Percentiles rank a stretch among this genome's conserved stretches.
Conservation (phyloP, 2,329 filamentous ascomycete genomes). For the Ceratocystis alfenasii region DNA sequence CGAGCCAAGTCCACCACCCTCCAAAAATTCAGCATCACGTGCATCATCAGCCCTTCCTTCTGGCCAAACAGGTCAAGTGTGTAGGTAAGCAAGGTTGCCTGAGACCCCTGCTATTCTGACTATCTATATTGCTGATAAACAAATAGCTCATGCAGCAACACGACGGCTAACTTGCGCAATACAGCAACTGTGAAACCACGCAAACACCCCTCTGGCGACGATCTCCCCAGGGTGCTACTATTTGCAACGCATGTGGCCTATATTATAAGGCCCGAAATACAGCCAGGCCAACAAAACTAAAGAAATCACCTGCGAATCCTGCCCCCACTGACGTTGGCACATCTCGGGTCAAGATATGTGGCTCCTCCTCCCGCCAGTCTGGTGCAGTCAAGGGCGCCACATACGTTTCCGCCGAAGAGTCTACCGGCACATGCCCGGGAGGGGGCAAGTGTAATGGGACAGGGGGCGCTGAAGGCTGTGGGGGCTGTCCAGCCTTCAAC, state of each 20-base stretch:
- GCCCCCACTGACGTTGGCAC: constrained; percentile 35
- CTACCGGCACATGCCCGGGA: constrained; percentile 83
- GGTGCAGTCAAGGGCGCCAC: constrained; percentile 44
- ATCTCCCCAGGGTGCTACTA: constrained; percentile 83
- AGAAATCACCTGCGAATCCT: constrained; percentile 50
- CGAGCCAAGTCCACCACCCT: constrained; percentile 13
- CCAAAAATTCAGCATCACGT: constrained; percentile 10
- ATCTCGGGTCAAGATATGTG: constrained; percentile 29
- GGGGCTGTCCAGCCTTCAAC: constrained; percentile 93
- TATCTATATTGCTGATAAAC: constrained; percentile 23
- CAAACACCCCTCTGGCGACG: constrained; percentile 89
- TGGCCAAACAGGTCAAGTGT: constrained; percentile 45
- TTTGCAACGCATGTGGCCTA: constrained; percentile 94
- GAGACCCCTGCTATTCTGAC: neutral
- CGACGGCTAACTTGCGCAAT: constrained; percentile 12
- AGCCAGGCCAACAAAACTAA: constrained; percentile 77
- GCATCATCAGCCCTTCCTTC: constrained; percentile 11
- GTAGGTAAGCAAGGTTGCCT: constrained; percentile 45
- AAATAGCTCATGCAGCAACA: constrained; percentile 20
- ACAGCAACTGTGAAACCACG: constrained; percentile 87
- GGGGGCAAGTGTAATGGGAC: constrained; percentile 94
- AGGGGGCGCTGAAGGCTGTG: constrained; percentile 86
- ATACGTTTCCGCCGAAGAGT: constrained; percentile 63
- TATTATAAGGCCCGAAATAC: constrained; percentile 92
- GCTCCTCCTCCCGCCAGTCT: constrained; percentile 32